Evolutionary conservation across 208 protist species (phyloP), one percentile per base, ranked within the genome.

Genomic region (Trypanosoma avium): DNA sequence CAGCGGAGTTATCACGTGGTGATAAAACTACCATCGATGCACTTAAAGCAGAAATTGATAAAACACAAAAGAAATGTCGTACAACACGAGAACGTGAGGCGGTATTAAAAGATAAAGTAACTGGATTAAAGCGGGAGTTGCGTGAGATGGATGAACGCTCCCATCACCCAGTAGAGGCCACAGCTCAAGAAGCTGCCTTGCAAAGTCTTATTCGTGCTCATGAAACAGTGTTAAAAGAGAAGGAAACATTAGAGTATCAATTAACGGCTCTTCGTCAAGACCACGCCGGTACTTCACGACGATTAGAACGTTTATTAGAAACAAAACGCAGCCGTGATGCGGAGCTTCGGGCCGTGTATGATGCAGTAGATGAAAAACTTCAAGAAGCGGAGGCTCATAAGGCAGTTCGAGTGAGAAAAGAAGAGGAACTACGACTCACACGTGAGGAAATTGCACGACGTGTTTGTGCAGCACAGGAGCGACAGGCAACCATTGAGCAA

Each of bases 11-110:
- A 22, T 87, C 91, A 17, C 86, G 90, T 48, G 94, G 98, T 19
- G 98, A 99, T 62, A 91, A 97, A 69, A 77, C 86, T 54, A 99
- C 97, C 6, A 98, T 99, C 48, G 81, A 90, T 3, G 62, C 73
- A 10, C 90, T 99, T 15, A 87, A 94, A 42, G 80, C 80, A 45
- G 97, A 99, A 81, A 89, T 97, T 53, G 94, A 98, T 29, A 85
- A 97, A 55, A 96, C 95, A 1, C 97, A 86, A 72, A 97, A 98
- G 35, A 97, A 97, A 79, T 75, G 97, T 13, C 78, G 93, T 56
- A 75, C 84, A 12, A 83, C 94, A 30, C 77, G 89, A 56, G 95
- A 99, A 60, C 97, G 98, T 68, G 98, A 99, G 79, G 64, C 70
- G 48, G 65, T 84, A 33, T 86, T 98, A 43, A 96, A 90, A 53